Evolutionary conservation across 768 basidiomycete genomes (phyloP), one percentile per base, ranked within the genome.

Genomic region (Calocybe cyanea): DNA sequence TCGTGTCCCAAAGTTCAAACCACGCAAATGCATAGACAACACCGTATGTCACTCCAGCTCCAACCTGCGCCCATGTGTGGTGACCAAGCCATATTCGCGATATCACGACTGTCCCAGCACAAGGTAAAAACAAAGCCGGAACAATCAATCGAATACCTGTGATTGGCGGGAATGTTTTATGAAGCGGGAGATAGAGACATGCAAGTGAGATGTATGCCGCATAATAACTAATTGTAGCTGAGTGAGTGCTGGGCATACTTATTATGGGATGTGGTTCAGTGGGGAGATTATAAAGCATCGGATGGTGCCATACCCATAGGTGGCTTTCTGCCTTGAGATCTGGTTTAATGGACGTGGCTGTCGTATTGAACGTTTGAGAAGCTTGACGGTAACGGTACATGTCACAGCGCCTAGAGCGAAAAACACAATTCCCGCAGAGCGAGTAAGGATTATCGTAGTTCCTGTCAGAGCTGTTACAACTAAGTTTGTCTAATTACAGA

Each of bases 191-290:
- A 56, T 73, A 72, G 4, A 66, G 17, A 53, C 75, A 77, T 10
- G 85, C 78, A 9, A 88, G 66, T 10, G 73, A 52, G 19, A 80
- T 73, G 57, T 79, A 90, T 2, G 73, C 69, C 7, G 78, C 80
- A 57, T 76, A 84, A 64, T 73, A 89, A 2, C 73, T 70, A 53
- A 86, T 85, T 4, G 72, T 67, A 8, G 85, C 81, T 9, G 87
- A 83, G 61, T 91, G 88, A 4, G 88, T 90, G 51, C 84, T 87
- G 4, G 88, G 88, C 88, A 91, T 90, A 10, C 88, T 89, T 57
- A 38, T 47, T 11, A 43, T 35, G 11, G 17, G 42, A 31, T 25
- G 11, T 33, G 30, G 13, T 30, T 47, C 31, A 39, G 24, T 7
- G 25, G 38, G 31, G 17, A n/a, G 20, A 10, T 15, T 3, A 20